Evolutionary conservation across 2,329 filamentous ascomycete genomes (phyloP).

Genomic region (Botrytis cinerea): DNA sequence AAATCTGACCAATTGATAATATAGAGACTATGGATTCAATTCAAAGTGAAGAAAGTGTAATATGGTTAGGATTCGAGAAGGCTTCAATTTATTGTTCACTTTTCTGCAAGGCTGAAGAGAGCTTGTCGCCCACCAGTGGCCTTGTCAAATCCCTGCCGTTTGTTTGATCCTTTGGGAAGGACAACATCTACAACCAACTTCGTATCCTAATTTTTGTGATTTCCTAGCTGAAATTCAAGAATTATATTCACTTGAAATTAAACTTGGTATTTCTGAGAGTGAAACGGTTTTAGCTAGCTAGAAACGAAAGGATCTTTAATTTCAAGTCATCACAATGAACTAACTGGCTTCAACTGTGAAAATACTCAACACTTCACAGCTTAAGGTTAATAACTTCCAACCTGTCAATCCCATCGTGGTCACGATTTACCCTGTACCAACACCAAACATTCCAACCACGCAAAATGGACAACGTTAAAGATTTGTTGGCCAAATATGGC

Average conservation of each 20-base stretch:
- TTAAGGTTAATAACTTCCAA: not conserved
- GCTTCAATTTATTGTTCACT: constrained; percentile 12
- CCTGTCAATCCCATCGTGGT: not conserved
- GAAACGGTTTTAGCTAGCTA: fast-evolving
- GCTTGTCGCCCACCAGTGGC: not conserved
- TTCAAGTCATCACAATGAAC: not conserved
- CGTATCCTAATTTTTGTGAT: not conserved
- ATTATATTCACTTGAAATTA: not conserved
- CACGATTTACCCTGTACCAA: not conserved
- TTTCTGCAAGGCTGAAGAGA: constrained; percentile 24
- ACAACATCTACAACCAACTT: constrained; percentile 5
- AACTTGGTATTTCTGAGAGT: not conserved
- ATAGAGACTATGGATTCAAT: not conserved
- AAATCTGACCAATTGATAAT: not conserved
- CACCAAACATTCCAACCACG: not conserved
- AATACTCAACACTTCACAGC: not conserved
- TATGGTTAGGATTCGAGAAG: not conserved
- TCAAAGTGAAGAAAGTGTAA: not conserved
- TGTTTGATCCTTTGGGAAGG: not conserved
- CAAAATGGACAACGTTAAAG: not conserved
- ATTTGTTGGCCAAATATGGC: constrained; percentile 35
- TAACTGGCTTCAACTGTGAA: constrained; percentile 4
- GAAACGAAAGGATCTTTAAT: not conserved
- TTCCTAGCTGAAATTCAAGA: not conserved
- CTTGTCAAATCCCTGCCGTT: constrained; percentile 5